Conservation (phyloP, 805 yeast species). For the Zygosaccharomyces bailii region DNA sequence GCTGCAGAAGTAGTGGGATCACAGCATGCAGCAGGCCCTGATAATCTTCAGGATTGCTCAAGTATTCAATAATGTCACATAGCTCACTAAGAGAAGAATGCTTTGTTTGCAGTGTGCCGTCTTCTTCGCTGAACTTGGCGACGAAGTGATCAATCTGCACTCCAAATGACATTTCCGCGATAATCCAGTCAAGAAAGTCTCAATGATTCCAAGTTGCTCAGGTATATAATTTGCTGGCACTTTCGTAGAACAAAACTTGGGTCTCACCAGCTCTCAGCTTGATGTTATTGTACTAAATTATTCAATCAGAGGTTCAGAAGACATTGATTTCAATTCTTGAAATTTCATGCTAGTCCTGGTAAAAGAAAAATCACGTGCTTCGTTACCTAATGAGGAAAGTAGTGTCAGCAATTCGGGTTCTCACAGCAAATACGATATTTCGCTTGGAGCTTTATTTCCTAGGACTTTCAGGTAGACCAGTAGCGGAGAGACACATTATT, state of each 20-base stretch:
- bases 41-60: conserved; percentile 77
- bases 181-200: no score
- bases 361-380: conserved; percentile 19
- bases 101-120: conserved; percentile 54
- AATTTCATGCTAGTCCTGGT: conserved; percentile 17
- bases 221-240: no score
- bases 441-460: no score
- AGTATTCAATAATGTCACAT: conserved; percentile 81
- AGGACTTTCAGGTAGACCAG: no score
- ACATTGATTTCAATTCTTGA: conserved; percentile 8
- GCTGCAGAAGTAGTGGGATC: conserved; percentile 64
- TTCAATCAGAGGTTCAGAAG: conserved; percentile 1
- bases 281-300: neutral
- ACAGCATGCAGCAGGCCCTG: conserved; percentile 66
- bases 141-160: conserved; percentile 66
- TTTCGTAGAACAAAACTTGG: no score
- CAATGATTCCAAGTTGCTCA: no score
- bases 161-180: conserved; percentile 36
- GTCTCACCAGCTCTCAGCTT: neutral
- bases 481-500: no score
- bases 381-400: conserved; percentile 22
- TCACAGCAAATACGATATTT: neutral
- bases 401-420: conserved; percentile 3
- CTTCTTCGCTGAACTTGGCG: conserved; percentile 52
- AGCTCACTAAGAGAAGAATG: conserved; percentile 75